Evolutionary conservation across 108 stramenopile species (phyloP), one percentile per base, ranked within the genome.

Genomic region (Cylindrotheca closterium): DNA sequence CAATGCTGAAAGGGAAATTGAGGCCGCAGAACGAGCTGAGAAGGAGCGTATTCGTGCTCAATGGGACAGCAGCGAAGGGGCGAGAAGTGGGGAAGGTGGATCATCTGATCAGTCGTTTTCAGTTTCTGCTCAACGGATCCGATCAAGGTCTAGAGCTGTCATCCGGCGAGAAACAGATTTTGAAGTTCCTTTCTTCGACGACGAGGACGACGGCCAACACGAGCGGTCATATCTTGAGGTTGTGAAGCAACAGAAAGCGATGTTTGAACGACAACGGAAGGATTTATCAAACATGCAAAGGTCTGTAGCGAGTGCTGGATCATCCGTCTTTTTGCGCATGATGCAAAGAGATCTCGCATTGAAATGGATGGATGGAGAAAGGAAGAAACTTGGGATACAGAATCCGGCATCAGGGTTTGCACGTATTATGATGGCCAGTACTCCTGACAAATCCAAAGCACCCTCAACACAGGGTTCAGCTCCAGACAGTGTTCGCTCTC

Each of bases 151-250:
- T n/a, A 51, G 37, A 12, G 31, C 55, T 45, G 19, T 60, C 12
- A 67, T 83, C 37, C 67, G 82, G 22, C 75, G 83, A 29, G 66
- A 74, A 30, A 68, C 81, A 21, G 87, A 93, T 58, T 90, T 93
- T 73, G 92, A 93, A 51, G 68, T 86, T 63, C 92, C 88, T 1
- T 91, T 83, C 67, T 88, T 87, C 63, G 92, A 93, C 49, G 91
- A 93, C 37, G 87, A 85, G 73, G 80, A 87, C 24, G 75, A 86
- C 25, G 80, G 74, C 12, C 73, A 79, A 37, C 80, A 81, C 55
- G 87, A 91, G 55, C 74, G 75, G 33, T 84, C 89, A 0, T 77
- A 85, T 51, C 62, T 78, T 26, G 92, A 93, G 47, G 74, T 81
- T 1, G 56, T 85, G 48, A 63, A 75, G 46, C 72, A 87, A 37